Conservation (phyloP, 805 yeast genomes). For the Zygoascus tannicola region DNA sequence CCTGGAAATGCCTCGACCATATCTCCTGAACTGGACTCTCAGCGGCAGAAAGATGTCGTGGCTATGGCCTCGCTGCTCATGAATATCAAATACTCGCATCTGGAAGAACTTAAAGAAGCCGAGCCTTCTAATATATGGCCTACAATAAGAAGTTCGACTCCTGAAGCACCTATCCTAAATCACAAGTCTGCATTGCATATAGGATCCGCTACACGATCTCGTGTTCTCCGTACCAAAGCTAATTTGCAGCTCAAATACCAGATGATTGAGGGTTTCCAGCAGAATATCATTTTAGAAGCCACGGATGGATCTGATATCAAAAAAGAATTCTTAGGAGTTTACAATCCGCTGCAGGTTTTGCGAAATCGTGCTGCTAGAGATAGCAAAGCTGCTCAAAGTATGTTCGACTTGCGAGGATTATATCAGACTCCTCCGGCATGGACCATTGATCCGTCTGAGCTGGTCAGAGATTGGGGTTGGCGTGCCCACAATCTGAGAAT, state of each 20-base stretch:
- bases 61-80: constrained; percentile 14
- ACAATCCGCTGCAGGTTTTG: constrained; percentile 76
- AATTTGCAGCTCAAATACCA: constrained; percentile 24
- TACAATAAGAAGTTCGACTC: not conserved
- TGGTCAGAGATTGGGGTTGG: constrained; percentile 21
- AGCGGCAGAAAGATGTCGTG: constrained; percentile 13
- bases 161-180: not conserved
- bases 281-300: constrained; percentile 1
- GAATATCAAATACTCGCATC: constrained; percentile 14
- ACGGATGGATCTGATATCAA: not conserved
- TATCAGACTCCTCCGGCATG: constrained; percentile 12
- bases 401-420: not conserved
- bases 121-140: not conserved
- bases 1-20: not conserved
- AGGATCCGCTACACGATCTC: constrained; percentile 14
- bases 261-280: constrained; percentile 16
- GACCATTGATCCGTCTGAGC: constrained; percentile 21
- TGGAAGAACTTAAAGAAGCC: not conserved
- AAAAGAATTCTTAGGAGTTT: constrained; percentile 39
- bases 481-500: constrained; percentile 10
- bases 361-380: constrained; percentile 46
- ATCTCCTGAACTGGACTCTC: not conserved
- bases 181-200: constrained; percentile 3
- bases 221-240: constrained; percentile 23
- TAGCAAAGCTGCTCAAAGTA: constrained; percentile 2